phyloP scores from a whole-genome alignment of 177 flowering plant species.

The Vitis hybrid region DNA sequence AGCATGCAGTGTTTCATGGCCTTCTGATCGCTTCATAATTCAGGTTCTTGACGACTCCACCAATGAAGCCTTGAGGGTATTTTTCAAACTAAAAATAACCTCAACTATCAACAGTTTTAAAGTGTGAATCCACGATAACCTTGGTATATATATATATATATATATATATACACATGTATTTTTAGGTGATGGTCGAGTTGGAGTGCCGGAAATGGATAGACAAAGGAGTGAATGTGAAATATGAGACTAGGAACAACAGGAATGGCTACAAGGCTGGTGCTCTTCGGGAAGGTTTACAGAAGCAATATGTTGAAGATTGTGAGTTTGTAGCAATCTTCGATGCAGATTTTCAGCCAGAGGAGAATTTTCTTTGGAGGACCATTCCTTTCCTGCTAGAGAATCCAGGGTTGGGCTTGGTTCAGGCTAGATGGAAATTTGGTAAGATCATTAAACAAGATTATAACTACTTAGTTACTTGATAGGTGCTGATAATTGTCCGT shows the following conservation, averaged over 20 bases:
- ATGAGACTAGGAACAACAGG: constrained; percentile 56
- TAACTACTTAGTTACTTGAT: no score
- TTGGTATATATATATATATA: no score
- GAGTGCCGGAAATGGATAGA: constrained; percentile 59
- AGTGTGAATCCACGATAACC: neutral
- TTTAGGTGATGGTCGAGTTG: constrained; percentile 54
- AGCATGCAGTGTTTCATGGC: constrained; percentile 64
- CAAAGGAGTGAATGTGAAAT: constrained; percentile 55
- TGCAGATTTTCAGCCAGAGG: constrained; percentile 73
- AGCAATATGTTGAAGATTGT: constrained; percentile 52
- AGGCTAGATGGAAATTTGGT: constrained; percentile 76
- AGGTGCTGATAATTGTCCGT: no score
- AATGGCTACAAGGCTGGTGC: constrained; percentile 76
- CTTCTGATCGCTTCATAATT: constrained; percentile 48
- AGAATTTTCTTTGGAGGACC: constrained; percentile 53
- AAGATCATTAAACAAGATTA: constrained; percentile 1
- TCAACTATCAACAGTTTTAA: neutral
- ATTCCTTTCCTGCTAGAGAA: constrained; percentile 56
- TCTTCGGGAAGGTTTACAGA: constrained; percentile 54
- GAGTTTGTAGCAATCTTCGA: constrained; percentile 67
- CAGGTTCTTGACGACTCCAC: constrained; percentile 82
- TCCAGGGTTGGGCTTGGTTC: constrained; percentile 59
- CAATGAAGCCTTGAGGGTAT: constrained; percentile 41
- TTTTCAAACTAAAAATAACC: neutral
- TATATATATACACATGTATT: neutral